Conservation (phyloP, 257 asterid species). For the Forsythia viridissima region DNA sequence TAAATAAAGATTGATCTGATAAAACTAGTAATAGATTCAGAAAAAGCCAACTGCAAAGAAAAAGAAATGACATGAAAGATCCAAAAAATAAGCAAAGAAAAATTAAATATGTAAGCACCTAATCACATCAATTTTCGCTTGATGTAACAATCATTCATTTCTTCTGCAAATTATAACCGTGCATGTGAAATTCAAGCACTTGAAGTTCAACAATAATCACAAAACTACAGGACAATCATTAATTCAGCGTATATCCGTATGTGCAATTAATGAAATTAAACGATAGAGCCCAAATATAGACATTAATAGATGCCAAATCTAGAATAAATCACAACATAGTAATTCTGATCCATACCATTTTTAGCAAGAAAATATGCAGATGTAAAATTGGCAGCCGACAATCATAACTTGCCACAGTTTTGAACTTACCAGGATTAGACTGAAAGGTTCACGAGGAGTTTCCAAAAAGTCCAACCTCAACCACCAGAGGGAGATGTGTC, state of each 20-base stretch:
- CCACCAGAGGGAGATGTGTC: conserved; percentile 11
- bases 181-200: background rate
- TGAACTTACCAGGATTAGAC: conserved; percentile 21
- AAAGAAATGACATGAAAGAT: conserved; percentile 1
- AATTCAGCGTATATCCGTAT: conserved; percentile 4
- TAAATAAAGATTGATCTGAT: conserved; percentile 12
- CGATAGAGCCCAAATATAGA: conserved; percentile 13
- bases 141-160: conserved; percentile 5
- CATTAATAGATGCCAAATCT: conserved; percentile 22
- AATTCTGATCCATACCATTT: conserved; percentile 21
- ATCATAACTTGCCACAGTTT: background rate
- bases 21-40: background rate
- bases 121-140: conserved; percentile 7
- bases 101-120: conserved; percentile 7
- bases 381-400: too few species aligned
- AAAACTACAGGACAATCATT: background rate
- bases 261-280: conserved; percentile 18
- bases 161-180: background rate
- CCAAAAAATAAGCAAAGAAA: background rate
- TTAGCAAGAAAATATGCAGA: too few species aligned
- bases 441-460: background rate
- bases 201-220: background rate
- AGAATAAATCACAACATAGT: background rate
- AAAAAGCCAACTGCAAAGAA: background rate
- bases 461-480: conserved; percentile 31